Percentiles rank a stretch among this genome's conserved stretches.
These are phyloP conservation scores for Furculomyces boomerangus DNA, from an alignment of 371 early-diverging fungal species.

Conservation along the genomic window DNA sequence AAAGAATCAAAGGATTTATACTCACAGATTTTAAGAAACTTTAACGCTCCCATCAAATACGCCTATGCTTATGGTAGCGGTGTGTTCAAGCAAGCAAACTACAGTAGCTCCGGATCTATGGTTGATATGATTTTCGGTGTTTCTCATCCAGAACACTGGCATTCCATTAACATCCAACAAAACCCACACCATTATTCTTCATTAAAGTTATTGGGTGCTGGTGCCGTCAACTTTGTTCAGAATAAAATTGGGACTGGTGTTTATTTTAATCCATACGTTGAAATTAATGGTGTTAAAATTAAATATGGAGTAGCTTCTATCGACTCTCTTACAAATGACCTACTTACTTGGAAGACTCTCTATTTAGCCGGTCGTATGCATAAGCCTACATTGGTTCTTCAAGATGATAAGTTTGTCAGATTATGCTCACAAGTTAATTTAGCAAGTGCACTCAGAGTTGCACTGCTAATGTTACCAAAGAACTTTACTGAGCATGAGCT, in stretches of 20 bases:
- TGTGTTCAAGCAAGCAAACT: constrained; percentile 59
- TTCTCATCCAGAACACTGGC: constrained; percentile 92
- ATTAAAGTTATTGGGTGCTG: constrained; percentile 43
- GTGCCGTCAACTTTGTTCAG: constrained; percentile 53
- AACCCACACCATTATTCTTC: constrained; percentile 79
- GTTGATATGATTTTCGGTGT: constrained; percentile 92
- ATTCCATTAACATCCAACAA: constrained; percentile 78
- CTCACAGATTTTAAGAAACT: constrained; percentile 8
- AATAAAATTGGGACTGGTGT: constrained; percentile 78
- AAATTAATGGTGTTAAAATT: constrained; percentile 61
- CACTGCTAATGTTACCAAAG: constrained; percentile 65
- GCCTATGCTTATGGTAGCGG: constrained; percentile 93
- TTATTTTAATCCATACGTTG: constrained; percentile 88
- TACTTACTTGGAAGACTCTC: constrained; percentile 84
- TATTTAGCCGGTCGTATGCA: constrained; percentile 94
- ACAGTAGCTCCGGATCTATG: constrained; percentile 38
- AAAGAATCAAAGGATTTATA: constrained; percentile 6
- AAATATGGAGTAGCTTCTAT: constrained; percentile 95
- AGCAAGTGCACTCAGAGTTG: constrained; percentile 65
- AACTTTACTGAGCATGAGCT: constrained; percentile 67
- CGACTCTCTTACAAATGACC: constrained; percentile 61
- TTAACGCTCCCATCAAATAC: constrained; percentile 24
- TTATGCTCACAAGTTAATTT: constrained; percentile 74
- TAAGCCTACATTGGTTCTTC: constrained; percentile 69
- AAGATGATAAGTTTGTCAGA: constrained; percentile 72